A percentile compares a stretch with the other conserved stretches of the same genome.
phyloP scores from a whole-genome alignment of 352 stramenopile genomes.

The Phytophthora pseudosyringae region DNA sequence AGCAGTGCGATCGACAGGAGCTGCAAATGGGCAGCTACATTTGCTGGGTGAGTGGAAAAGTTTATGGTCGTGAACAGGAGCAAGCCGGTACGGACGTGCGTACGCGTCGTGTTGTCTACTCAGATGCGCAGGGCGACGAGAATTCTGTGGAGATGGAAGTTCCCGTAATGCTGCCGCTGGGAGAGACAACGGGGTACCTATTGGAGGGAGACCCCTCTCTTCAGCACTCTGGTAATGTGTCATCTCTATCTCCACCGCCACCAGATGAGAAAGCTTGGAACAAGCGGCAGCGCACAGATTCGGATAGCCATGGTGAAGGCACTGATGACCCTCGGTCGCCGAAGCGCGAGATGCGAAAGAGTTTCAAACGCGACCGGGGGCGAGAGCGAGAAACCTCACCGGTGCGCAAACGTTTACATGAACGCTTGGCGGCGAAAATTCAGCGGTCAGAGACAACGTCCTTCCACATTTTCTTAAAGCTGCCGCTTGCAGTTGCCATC shows the following conservation, averaged over 20 bases:
- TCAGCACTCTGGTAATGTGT: conserved; percentile 36
- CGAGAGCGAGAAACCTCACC: conserved; percentile 59
- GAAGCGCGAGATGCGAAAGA: conserved; percentile 35
- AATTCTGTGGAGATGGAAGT: conserved; percentile 78
- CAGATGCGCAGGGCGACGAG: conserved; percentile 55
- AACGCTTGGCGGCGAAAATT: conserved; percentile 58
- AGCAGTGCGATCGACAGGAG: conserved; percentile 71
- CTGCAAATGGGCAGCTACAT: conserved; percentile 62
- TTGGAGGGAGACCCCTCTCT: conserved; percentile 49
- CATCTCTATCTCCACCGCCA: conserved; percentile 67
- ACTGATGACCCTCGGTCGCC: conserved; percentile 33
- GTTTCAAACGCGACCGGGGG: conserved; percentile 37
- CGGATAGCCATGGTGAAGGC: conserved; percentile 23
- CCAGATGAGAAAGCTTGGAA: conserved; percentile 60
- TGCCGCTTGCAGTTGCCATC: conserved; percentile 65
- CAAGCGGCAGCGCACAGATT: conserved; percentile 31
- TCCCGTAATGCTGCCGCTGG: conserved; percentile 66
- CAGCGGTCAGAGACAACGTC: conserved; percentile 52
- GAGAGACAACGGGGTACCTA: conserved; percentile 65
- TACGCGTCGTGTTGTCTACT: conserved; percentile 65
- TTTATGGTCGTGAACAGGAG: conserved; percentile 73
- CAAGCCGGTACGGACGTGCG: conserved; percentile 67
- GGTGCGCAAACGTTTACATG: conserved; percentile 60
- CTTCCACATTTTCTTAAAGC: conserved; percentile 72
- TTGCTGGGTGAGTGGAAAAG: conserved; percentile 67